These are phyloP conservation scores for Phytophthora capsici DNA, from an alignment of 352 stramenopile species.

Conservation along the genomic window DNA sequence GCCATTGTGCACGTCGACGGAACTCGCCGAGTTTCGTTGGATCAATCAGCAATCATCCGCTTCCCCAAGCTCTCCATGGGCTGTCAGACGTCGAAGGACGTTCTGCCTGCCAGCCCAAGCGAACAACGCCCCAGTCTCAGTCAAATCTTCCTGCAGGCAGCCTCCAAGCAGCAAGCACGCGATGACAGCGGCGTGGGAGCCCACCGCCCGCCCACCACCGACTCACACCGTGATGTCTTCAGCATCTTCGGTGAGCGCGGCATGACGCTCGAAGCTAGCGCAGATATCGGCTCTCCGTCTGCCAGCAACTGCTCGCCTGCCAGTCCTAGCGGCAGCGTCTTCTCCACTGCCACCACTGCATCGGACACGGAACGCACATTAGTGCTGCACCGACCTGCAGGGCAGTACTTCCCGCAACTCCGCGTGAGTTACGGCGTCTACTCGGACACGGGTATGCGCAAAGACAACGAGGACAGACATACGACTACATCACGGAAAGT, in stretches of 20 bases:
- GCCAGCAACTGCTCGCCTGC: slow-evolving; percentile 52
- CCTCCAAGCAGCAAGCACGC: slow-evolving; percentile 49
- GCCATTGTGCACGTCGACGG: slow-evolving; percentile 23
- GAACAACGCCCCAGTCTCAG: slow-evolving; percentile 56
- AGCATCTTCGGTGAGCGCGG: slow-evolving; percentile 86
- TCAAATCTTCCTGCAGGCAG: slow-evolving; percentile 54
- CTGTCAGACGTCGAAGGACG: slow-evolving; percentile 69
- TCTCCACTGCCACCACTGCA: slow-evolving; percentile 75
- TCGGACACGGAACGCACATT: slow-evolving; percentile 80
- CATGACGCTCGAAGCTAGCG: slow-evolving; percentile 64
- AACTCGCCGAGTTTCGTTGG: slow-evolving; percentile 36
- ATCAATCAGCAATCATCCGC: slow-evolving; percentile 34
- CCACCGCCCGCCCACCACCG: slow-evolving; percentile 23
- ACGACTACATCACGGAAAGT: slow-evolving; percentile 57
- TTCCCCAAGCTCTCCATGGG: slow-evolving; percentile 54
- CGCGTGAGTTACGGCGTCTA: slow-evolving; percentile 72
- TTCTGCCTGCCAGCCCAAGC: slow-evolving; percentile 37
- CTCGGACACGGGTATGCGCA: slow-evolving; percentile 79
- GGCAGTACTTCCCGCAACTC: slow-evolving; percentile 62
- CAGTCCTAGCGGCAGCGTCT: slow-evolving; percentile 69
- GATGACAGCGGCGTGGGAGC: slow-evolving; percentile 37
- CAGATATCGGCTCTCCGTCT: slow-evolving; percentile 19
- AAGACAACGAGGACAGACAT: slow-evolving; percentile 78
- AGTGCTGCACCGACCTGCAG: slow-evolving; percentile 47
- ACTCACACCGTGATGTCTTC: slow-evolving; percentile 81